These are phyloP conservation scores for Malassezia restricta DNA, from an alignment of 1,284 basidiomycete species.

Conservation along the genomic window DNA sequence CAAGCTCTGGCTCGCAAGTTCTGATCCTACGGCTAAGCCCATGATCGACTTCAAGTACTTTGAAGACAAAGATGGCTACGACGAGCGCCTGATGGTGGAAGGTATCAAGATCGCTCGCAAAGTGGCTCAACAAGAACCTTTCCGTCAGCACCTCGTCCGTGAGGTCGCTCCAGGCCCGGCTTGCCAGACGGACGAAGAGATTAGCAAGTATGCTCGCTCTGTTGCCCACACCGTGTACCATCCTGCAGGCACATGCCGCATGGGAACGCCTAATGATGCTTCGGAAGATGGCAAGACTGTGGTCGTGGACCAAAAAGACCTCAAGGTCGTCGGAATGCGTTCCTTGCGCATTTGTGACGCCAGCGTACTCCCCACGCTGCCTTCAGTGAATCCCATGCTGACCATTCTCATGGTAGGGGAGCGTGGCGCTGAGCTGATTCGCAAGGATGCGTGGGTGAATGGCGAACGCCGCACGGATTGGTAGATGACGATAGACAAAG, in stretches of 20 bases:
- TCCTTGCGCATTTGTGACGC: constrained; percentile 43
- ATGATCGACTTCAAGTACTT: constrained; percentile 52
- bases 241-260: constrained; percentile 44
- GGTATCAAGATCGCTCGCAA: constrained; percentile 51
- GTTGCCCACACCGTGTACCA: constrained; percentile 47
- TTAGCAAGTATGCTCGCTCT: constrained; percentile 40
- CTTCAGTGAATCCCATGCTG: constrained; percentile 38
- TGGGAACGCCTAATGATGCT: constrained; percentile 34
- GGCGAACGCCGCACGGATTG: constrained; percentile 15
- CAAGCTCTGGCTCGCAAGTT: constrained; percentile 46
- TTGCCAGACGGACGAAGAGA: constrained; percentile 40
- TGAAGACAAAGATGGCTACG: constrained; percentile 49
- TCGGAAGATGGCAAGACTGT: constrained; percentile 23
- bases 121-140: constrained; percentile 49
- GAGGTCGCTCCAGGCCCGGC: constrained; percentile 45
- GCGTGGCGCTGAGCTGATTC: constrained; percentile 40
- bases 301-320: constrained; percentile 39
- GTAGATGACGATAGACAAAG: background rate
- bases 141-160: constrained; percentile 48
- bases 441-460: constrained; percentile 32
- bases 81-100: constrained; percentile 50
- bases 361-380: constrained; percentile 40
- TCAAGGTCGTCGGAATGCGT: constrained; percentile 35
- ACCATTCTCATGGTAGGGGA: constrained; percentile 41
- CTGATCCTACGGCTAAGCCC: constrained; percentile 48